Percentiles rank a stretch among this genome's conserved stretches.
Conservation (phyloP, 2,329 filamentous ascomycete species). For the Curvularia sp. region DNA sequence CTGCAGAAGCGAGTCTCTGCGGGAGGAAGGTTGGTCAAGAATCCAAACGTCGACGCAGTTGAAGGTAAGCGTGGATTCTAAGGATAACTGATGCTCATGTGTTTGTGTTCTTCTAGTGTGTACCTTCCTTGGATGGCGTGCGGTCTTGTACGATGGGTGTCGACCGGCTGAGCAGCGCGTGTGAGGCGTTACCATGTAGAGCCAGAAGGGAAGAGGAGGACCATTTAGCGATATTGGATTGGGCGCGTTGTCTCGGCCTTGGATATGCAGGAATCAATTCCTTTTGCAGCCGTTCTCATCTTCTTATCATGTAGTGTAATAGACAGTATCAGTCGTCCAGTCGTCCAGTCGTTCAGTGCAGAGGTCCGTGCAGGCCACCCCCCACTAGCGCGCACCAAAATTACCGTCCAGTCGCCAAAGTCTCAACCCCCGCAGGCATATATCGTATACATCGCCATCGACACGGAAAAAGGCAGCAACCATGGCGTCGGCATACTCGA, state of each 20-base stretch:
- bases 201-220: conserved; percentile 5
- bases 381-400: conserved; percentile 24
- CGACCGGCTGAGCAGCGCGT: conserved; percentile 32
- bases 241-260: conserved; percentile 2
- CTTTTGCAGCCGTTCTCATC: neutral
- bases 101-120: conserved; percentile 41
- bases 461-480: conserved; percentile 52
- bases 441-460: conserved; percentile 25
- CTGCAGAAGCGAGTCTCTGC: conserved; percentile 53
- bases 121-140: conserved; percentile 46
- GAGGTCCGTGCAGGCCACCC: conserved; percentile 13
- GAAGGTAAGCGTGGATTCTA: conserved; percentile 49
- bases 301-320: neutral
- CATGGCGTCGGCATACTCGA: conserved; percentile 94
- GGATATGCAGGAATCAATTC: conserved; percentile 3
- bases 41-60: conserved; percentile 34
- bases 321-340: neutral
- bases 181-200: neutral
- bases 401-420: conserved; percentile 12
- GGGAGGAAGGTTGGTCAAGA: conserved; percentile 52
- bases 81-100: conserved; percentile 38
- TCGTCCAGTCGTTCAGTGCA: neutral
- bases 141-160: conserved; percentile 41
- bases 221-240: conserved; percentile 14
- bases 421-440: conserved; percentile 20